These are phyloP conservation scores for Pelargonium australe DNA, from an alignment of 441 rosid species.

Conservation along the genomic window DNA sequence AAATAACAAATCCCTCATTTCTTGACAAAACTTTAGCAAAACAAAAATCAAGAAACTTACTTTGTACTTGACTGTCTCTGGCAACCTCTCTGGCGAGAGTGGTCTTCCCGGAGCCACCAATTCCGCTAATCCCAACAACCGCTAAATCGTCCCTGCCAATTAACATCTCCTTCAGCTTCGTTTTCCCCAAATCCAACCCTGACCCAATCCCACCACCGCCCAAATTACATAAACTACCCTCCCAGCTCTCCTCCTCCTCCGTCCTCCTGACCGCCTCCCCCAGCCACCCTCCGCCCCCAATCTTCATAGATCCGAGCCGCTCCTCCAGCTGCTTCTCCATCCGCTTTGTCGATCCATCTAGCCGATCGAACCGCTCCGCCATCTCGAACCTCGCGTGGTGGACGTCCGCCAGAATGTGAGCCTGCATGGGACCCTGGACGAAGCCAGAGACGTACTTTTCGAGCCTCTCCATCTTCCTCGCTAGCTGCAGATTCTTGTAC, in stretches of 20 bases:
- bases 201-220: constrained; percentile 31
- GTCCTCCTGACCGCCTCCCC: constrained; percentile 50
- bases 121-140: constrained; percentile 60
- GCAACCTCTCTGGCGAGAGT: constrained; percentile 65
- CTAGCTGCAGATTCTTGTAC: constrained; percentile 37
- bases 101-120: constrained; percentile 87
- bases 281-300: constrained; percentile 55
- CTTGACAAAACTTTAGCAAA: neutral
- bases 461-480: constrained; percentile 60
- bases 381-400: constrained; percentile 41
- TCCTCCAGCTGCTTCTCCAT: constrained; percentile 34
- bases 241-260: constrained; percentile 35
- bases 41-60: constrained; percentile 33
- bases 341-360: constrained; percentile 31
- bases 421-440: constrained; percentile 34
- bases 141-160: constrained; percentile 29
- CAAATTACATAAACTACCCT: constrained; percentile 14
- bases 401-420: constrained; percentile 55
- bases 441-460: constrained; percentile 42
- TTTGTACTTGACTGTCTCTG: constrained; percentile 47
- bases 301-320: constrained; percentile 51
- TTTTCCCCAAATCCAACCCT: constrained; percentile 60
- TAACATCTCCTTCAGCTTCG: constrained; percentile 62
- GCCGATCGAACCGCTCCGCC: constrained; percentile 43
- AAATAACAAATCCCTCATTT: too few relatives aligned